phyloP scores from a whole-genome alignment of 2,329 filamentous ascomycete species.

The Aaosphaeria arxii region DNA sequence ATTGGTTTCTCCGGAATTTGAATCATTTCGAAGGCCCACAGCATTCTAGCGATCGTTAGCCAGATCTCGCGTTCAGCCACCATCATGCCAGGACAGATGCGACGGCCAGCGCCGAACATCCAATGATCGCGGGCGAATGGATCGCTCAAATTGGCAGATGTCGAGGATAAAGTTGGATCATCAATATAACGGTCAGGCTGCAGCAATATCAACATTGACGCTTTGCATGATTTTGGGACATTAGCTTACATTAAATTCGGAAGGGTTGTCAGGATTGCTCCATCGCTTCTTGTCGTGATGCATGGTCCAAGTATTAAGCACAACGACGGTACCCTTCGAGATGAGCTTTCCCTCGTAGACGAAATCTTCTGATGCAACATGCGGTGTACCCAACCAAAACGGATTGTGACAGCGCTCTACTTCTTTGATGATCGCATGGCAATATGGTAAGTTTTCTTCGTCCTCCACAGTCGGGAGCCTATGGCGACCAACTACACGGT shows the following conservation, averaged over 20 bases:
- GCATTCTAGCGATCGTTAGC: constrained; percentile 8
- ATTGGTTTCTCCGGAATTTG: constrained; percentile 8
- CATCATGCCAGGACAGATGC: constrained; percentile 8
- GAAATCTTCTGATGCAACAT: not conserved
- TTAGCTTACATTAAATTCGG: constrained; percentile 5
- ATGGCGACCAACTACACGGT: constrained; percentile 10
- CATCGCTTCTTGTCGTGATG: constrained; percentile 23
- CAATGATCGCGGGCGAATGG: constrained; percentile 11
- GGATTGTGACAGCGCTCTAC: not conserved
- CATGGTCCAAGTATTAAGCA: constrained; percentile 30
- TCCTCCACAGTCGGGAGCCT: constrained; percentile 10
- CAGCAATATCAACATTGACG: not conserved
- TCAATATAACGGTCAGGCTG: constrained; percentile 9
- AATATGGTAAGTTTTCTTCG: constrained; percentile 9
- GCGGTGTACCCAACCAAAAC: not conserved
- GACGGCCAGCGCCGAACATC: constrained; percentile 11
- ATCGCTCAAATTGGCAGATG: constrained; percentile 7
- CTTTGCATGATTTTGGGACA: too few relatives aligned
- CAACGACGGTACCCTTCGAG: constrained; percentile 39
- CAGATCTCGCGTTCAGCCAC: constrained; percentile 10
- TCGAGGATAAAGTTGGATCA: constrained; percentile 1
- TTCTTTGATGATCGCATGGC: constrained; percentile 11
- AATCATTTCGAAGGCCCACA: constrained; percentile 12
- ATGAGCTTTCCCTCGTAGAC: constrained; percentile 14
- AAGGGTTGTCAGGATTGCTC: constrained; percentile 7